Evolutionary conservation across 176 grass and related monocot genomes (phyloP), one percentile per base, ranked within the genome.

Genomic region (Ensete glaucum): DNA sequence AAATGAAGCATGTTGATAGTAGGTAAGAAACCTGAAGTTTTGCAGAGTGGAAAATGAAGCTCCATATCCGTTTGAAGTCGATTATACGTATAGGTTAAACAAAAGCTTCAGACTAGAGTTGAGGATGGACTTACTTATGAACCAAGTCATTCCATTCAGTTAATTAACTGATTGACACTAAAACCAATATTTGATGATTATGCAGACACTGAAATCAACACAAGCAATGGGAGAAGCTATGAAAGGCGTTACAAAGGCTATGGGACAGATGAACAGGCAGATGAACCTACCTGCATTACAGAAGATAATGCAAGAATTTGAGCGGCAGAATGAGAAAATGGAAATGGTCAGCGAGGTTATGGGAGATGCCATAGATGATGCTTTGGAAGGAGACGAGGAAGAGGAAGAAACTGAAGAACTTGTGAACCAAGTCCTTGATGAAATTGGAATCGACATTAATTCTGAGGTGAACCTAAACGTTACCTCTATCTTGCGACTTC

Each of bases 351-450:
- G 85, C 52, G 85, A 91, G 5, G 75, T 86, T 48, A 95, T 95
- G 85, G 83, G 83, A 15, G 91, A 91, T 29, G 85, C 91, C 53
- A 85, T 95, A 11, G 91, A 90, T 25, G 91, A 96, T 9, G 88
- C 87, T 7, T 62, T 95, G 79, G 91, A 96, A 62, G 91, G 91
- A 12, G 85, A 90, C 0, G 88, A 90, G 72, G 91, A 96, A 56
- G 91, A 96, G 56, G 91, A 91, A 58, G 91, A 91, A 82, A 91
- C 91, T 57, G 91, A 91, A 73, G 88, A 91, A 23, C 81, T 96
- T 0, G 85, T 88, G 5, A 96, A 6, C 83, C 91, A 96, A 25
- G 91, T 96, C 71, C 87, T 95, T 10, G 91, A 95, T 1, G 91
- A 95, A 78, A 95, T 95, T 12, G 91, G 91, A 63, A 85, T 96